Evolutionary conservation across 2,329 filamentous ascomycete genomes (phyloP), one percentile per base, ranked within the genome.

Genomic region (Cladorrhinum sp.): DNA sequence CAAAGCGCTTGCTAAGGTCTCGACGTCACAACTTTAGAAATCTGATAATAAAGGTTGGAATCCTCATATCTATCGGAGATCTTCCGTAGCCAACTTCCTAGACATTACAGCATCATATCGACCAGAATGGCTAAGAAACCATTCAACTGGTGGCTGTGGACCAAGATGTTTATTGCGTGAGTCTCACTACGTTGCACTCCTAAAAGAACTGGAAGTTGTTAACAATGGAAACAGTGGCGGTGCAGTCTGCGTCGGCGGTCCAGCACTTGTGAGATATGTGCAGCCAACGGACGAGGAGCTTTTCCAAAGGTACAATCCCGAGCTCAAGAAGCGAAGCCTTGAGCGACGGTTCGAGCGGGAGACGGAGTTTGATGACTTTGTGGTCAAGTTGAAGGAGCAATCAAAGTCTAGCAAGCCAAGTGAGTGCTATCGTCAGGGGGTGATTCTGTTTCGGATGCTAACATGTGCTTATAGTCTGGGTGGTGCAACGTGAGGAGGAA

Each of bases 391-490:
- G 72, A 97, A 96, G 81, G 86, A 94, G 69, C 91, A 93, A 74
- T 90, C 91, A 24, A 96, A 93, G 78, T 95, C 89, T 14, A 89
- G 96, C 72, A 96, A 94, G 78, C 91, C 91, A 49, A 96, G 92
- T 96, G 81, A 63, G 88, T 79, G 21, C 55, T 49, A 23, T 28
- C 16, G 33, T 16, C 23, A 5, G 9, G 23, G 12, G 36, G 12
- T 21, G 12, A 28, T 1, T 12, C 8, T 18, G 23, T 26, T 18
- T 42, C 21, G 56, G 56, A 56, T 14, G 42, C 59, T 57, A 33
- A 57, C 20, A 16, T 33, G 0, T n/a, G 18, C 23, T 9, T 55
- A 2, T 52, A 83, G 81, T 84, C 62, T 83, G 79, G 80, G 69
- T 77, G 42, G 80, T 82, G 3, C 76, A 82, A 53, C 77, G 64